Conservation (phyloP, 495 filamentous ascomycete genomes). For the Corynascus novoguineensis region DNA sequence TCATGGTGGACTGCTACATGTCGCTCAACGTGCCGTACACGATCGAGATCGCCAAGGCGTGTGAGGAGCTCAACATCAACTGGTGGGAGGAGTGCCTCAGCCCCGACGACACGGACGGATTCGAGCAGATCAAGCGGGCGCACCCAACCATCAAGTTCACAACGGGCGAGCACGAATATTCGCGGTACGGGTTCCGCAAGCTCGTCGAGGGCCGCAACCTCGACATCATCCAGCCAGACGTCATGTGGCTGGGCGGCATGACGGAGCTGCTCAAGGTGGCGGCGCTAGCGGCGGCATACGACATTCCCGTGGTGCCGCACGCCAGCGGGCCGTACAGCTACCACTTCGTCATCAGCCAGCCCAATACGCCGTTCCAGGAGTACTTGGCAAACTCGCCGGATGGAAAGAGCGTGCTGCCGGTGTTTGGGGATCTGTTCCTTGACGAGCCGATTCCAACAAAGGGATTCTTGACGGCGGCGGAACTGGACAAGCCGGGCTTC, state of each 20-base stretch:
- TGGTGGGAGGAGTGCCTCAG: constrained; percentile 95
- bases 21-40: constrained; percentile 86
- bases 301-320: constrained; percentile 90
- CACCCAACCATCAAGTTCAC: constrained; percentile 91
- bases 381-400: constrained; percentile 89
- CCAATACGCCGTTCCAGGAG: constrained; percentile 89
- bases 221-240: constrained; percentile 89
- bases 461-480: constrained; percentile 69
- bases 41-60: constrained; percentile 79
- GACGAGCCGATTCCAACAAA: constrained; percentile 85
- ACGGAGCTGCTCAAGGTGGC: constrained; percentile 87
- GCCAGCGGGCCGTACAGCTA: constrained; percentile 90
- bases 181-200: constrained; percentile 88
- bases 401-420: constrained; percentile 78
- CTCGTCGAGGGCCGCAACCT: constrained; percentile 85
- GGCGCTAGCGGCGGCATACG: constrained; percentile 83
- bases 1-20: constrained; percentile 98
- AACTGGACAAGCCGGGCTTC: constrained; percentile 86
- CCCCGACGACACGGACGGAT: constrained; percentile 87
- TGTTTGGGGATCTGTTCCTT: constrained; percentile 84
- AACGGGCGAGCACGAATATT: constrained; percentile 92
- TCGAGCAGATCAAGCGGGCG: constrained; percentile 78
- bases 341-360: constrained; percentile 87
- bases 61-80: constrained; percentile 76
- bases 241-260: constrained; percentile 94